Base-by-base conservation (phyloP, 495 filamentous ascomycete species). In the Xylaria cubensis region DNA sequence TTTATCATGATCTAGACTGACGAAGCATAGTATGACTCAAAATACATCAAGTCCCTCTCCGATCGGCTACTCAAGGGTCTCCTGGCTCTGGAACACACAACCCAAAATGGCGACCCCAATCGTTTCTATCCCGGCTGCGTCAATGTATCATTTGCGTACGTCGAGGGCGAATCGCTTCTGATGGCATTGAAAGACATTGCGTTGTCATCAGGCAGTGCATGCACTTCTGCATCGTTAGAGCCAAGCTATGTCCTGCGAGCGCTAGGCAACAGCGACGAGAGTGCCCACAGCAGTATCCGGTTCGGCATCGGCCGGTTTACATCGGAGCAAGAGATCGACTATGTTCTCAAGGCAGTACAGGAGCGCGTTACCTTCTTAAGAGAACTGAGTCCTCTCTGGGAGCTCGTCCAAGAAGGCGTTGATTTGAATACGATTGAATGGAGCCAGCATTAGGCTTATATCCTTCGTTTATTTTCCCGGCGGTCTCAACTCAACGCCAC, bases 161-260 rank as follows among this genome's bases (percentile, higher is more conserved):
- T 99, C 21, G 96, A 99, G 82, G 96, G 96, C 68, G 96, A 99
- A 81, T 98, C 95, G 6, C 91, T 99, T 5, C 88, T 99, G 68
- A 99, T 99, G 96, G 96, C 96, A 2, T 85, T 99, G 66, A 98
- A 98, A 82, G 97, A 99, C 77, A 97, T 99, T 84, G 96, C 96
- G 0, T 85, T 99, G 19, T 98, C 96, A 50, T 98, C 97, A 2
- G 96, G 96, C 64, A 97, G 94, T 77, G 96, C 96, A 8, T 99
- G 96, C 82, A 99, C 96, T 12, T 98, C 95, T 26, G 95, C 97
- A 2, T 98, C 97, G 34, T 83, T 99, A 44, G 96, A 99, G 82
- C 96, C 96, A 24, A 95, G 92, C 81, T 99, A 99, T 79, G 96
- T 99, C 39, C 86, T 99, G 29, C 90, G 97, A 55, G 96, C 96